Evolutionary conservation across 164 flowering plant species (phyloP).

Genomic region (Berberis vulgaris): DNA sequence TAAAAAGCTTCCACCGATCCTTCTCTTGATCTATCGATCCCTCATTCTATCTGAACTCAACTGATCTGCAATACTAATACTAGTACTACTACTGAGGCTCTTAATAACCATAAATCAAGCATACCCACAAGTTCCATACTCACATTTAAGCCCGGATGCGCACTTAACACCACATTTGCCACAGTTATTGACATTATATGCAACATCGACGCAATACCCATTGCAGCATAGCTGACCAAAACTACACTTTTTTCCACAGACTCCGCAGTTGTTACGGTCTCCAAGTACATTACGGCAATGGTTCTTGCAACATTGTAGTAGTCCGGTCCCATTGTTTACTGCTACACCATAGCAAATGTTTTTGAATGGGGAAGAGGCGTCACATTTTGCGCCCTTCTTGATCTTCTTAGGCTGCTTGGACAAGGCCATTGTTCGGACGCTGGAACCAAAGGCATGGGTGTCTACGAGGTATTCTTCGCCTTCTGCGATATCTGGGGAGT

Average conservation of each 20-base stretch:
- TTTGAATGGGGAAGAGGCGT: background rate
- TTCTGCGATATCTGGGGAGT: slow-evolving; percentile 2
- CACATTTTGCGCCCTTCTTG: slow-evolving; percentile 16
- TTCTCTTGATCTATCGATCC: slow-evolving; percentile 2
- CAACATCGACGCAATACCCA: slow-evolving; percentile 30
- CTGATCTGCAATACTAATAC: background rate
- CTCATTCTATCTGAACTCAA: slow-evolving; percentile 1
- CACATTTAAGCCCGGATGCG: slow-evolving; percentile 29
- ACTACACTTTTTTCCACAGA: slow-evolving; percentile 34
- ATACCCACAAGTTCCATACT: slow-evolving; percentile 47
- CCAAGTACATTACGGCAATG: slow-evolving; percentile 48
- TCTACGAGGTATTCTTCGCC: slow-evolving; percentile 18
- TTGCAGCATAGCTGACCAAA: slow-evolving; percentile 49
- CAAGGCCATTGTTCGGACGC: background rate
- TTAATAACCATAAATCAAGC: slow-evolving; percentile 19
- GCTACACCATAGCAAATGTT: slow-evolving; percentile 19
- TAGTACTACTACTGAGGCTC: background rate
- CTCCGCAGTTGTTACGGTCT: slow-evolving; percentile 51
- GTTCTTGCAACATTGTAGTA: slow-evolving; percentile 52
- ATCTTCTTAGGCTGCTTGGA: slow-evolving; percentile 10
- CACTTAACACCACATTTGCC: slow-evolving; percentile 51
- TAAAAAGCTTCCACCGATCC: background rate
- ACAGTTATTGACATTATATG: slow-evolving; percentile 26
- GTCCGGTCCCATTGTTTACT: slow-evolving; percentile 19
- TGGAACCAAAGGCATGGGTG: background rate